These are phyloP conservation scores for Globisporangium splendens DNA, from an alignment of 352 stramenopile species.

Conservation along the genomic window DNA sequence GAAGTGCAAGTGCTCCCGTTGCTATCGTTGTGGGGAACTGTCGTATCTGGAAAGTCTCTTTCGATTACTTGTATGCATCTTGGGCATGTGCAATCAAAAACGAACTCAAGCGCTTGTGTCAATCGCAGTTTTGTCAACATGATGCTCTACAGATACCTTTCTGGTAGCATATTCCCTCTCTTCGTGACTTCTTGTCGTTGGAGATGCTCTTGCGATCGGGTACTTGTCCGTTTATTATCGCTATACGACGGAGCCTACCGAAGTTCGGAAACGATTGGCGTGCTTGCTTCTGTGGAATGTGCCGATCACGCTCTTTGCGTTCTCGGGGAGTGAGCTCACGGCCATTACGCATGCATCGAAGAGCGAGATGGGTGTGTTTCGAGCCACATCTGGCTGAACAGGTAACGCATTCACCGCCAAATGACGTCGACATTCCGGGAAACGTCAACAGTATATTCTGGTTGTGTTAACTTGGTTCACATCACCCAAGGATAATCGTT, in stretches of 20 bases:
- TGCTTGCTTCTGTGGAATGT: neutral
- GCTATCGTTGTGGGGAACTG: constrained; percentile 35
- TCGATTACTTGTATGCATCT: too few species aligned
- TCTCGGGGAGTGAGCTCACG: constrained; percentile 16
- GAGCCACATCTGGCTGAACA: too few species aligned
- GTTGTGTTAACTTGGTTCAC: too few species aligned
- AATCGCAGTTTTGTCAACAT: neutral
- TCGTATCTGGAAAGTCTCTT: constrained; percentile 25
- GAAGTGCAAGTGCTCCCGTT: constrained; percentile 33
- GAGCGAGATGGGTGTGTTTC: constrained; percentile 23
- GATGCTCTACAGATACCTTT: constrained; percentile 16
- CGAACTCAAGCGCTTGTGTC: too few species aligned
- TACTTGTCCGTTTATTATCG: constrained; percentile 32
- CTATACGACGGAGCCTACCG: constrained; percentile 21
- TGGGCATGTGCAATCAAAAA: too few species aligned
- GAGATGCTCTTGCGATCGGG: constrained; percentile 23
- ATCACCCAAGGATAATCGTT: too few species aligned
- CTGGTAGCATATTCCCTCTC: constrained; percentile 7
- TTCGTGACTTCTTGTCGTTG: constrained; percentile 13
- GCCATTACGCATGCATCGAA: constrained; percentile 26
- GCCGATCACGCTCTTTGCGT: neutral
- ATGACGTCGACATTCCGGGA: too few species aligned
- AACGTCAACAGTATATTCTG: too few species aligned
- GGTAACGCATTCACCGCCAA: too few species aligned
- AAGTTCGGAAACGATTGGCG: constrained; percentile 10